Conservation (phyloP, 2,329 filamentous ascomycete species). For the Penicillium sp. region DNA sequence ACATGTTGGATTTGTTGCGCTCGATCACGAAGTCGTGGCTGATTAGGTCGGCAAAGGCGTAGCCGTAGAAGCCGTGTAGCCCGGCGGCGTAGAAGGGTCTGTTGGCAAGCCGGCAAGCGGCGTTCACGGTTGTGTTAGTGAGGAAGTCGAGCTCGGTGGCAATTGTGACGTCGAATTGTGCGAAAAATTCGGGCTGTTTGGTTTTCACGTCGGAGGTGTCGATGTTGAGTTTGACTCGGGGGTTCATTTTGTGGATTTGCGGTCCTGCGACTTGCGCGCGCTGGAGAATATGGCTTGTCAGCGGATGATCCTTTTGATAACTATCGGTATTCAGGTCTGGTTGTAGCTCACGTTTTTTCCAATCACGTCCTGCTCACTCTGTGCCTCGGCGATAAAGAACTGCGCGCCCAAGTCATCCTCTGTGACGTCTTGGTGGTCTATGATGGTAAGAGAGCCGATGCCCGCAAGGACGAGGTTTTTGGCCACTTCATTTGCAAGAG, state of each 20-base stretch:
- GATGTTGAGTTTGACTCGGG: slow-evolving; percentile 73
- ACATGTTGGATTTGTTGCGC: slow-evolving; percentile 74
- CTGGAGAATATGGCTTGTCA: slow-evolving; percentile 33
- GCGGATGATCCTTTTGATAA: slow-evolving; percentile 12
- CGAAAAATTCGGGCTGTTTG: slow-evolving; percentile 73
- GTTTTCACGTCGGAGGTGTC: slow-evolving; percentile 66
- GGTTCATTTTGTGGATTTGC: slow-evolving; percentile 84
- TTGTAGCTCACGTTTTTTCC: slow-evolving; percentile 65
- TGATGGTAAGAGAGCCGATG: slow-evolving; percentile 82
- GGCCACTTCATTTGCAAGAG: slow-evolving; percentile 87
- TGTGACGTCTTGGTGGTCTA: slow-evolving; percentile 73
- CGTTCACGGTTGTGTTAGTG: slow-evolving; percentile 76
- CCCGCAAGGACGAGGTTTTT: slow-evolving; percentile 97
- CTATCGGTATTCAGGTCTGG: not conserved
- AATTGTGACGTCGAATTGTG: slow-evolving; percentile 78
- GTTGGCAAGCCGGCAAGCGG: slow-evolving; percentile 73
- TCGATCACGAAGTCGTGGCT: slow-evolving; percentile 87
- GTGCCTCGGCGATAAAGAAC: slow-evolving; percentile 74
- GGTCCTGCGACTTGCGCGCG: slow-evolving; percentile 76
- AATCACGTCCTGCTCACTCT: slow-evolving; percentile 34
- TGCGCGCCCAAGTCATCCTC: slow-evolving; percentile 78
- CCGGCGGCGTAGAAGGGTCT: slow-evolving; percentile 86
- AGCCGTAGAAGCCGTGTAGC: slow-evolving; percentile 88
- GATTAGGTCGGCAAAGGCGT: slow-evolving; percentile 90
- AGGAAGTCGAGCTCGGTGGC: slow-evolving; percentile 81